Evolutionary conservation across 2,329 filamentous ascomycete species (phyloP).

Genomic region (Colletotrichum brevisporum): DNA sequence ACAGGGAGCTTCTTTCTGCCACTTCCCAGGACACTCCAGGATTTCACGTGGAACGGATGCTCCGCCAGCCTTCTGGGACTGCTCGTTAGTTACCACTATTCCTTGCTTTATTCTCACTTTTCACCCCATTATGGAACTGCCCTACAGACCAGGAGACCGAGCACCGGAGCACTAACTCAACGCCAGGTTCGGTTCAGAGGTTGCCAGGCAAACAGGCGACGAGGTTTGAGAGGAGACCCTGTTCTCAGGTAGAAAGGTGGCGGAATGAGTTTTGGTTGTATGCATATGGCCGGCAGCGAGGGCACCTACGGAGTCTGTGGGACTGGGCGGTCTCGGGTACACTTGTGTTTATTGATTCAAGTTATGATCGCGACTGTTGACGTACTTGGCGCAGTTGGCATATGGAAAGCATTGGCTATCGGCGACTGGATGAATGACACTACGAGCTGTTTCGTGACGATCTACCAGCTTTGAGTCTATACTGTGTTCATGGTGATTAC

Average conservation of each 20-base stretch:
- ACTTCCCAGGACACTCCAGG: background rate
- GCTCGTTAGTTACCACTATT: conserved; percentile 40
- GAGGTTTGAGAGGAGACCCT: background rate
- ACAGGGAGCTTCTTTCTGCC: conserved; percentile 13
- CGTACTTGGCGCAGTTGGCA: conserved; percentile 21
- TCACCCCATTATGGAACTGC: background rate
- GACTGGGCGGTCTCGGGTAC: background rate
- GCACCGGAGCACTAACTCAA: conserved; percentile 28
- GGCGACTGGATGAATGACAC: conserved; percentile 21
- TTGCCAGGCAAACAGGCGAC: background rate
- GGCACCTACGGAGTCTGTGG: background rate
- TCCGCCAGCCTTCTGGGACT: conserved; percentile 10
- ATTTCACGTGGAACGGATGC: conserved; percentile 13
- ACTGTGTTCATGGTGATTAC: no score
- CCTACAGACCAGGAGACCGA: conserved; percentile 21
- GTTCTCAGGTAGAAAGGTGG: background rate
- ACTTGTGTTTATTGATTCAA: background rate
- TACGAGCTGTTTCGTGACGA: background rate
- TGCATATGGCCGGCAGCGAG: conserved; percentile 4
- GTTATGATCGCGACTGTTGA: conserved; percentile 9
- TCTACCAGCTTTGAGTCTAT: background rate
- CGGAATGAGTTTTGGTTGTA: conserved; percentile 1
- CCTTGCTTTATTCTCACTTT: conserved; percentile 4
- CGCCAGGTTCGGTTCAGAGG: background rate
- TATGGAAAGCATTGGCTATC: conserved; percentile 4